Evolutionary conservation across 1,284 basidiomycete genomes (phyloP), one percentile per base, ranked within the genome.

Genomic region (Baeospora myosura): DNA sequence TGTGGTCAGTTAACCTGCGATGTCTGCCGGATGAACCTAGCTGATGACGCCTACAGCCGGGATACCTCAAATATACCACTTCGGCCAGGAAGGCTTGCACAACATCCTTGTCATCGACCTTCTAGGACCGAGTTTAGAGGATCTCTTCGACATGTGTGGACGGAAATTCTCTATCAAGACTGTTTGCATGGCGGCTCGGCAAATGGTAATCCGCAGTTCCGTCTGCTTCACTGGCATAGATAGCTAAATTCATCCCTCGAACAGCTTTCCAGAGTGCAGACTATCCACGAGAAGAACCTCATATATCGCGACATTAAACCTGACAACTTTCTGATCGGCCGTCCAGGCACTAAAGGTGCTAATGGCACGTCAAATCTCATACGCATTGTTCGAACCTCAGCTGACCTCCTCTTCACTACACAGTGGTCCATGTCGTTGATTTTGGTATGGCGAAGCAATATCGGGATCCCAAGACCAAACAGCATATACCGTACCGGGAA

Each of bases 391-490:
- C 22, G 25, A n/a, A n/a, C n/a, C n/a, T n/a, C n/a, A n/a, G 23
- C 30, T 30, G 25, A 34, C 28, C 12, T 25, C 38, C 35, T n/a
- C 31, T 24, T 30, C n/a, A n/a, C 17, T 28, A 21, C 31, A 5
- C 45, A 71, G 69, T 71, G 36, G 51, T 72, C 35, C 72, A 73
- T 51, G 78, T 83, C 47, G 88, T 95, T 52, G 92, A 96, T 64
- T 96, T 97, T 61, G 93, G 93, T 44, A 95, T 96, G 92, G 93
- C 93, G 29, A 97, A 97, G 68, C 92, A 95, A 64, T 97, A 96
- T 61, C 83, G 93, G 36, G 93, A 97, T 62, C 91, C 92, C 18
- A 96, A 94, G 72, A 93, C 91, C 45, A 94, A 94, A 66, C 89
- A 92, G 61, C 93, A 97, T 66, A 97, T 97, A 49, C 93, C 93